phyloP scores from a whole-genome alignment of 257 asterid genomes.

The Solanum bulbocastanum region DNA sequence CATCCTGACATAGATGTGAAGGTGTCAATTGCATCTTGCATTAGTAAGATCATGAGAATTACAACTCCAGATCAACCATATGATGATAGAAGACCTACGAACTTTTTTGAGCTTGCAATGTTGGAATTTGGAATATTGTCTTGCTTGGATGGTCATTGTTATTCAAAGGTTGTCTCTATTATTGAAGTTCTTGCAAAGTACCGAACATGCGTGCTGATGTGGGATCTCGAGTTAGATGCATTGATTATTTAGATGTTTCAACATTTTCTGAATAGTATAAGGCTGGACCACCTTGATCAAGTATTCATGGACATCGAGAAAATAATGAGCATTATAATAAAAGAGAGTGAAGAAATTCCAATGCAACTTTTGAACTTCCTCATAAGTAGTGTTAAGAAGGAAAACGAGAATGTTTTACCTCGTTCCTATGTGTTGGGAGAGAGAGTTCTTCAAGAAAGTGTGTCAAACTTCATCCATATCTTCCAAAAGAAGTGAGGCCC shows the following conservation, averaged over 20 bases:
- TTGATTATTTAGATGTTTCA: neutral
- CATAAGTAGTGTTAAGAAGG: constrained; percentile 37
- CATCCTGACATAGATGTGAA: neutral
- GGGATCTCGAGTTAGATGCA: neutral
- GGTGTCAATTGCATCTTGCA: neutral
- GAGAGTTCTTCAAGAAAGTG: neutral
- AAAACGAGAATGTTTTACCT: constrained; percentile 12
- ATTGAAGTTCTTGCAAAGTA: neutral
- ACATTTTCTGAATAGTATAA: neutral
- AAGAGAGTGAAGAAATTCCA: constrained; percentile 40
- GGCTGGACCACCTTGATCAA: constrained; percentile 27
- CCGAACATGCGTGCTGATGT: neutral
- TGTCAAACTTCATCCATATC: neutral
- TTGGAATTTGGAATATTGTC: neutral
- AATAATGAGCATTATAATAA: constrained; percentile 35
- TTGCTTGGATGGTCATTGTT: neutral
- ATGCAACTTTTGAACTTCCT: constrained; percentile 35
- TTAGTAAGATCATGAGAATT: neutral
- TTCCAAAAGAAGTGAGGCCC: neutral
- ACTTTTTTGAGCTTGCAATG: neutral
- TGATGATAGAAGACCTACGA: neutral
- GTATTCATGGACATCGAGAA: constrained; percentile 29
- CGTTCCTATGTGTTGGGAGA: constrained; percentile 4
- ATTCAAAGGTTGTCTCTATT: neutral
- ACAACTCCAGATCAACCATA: neutral